These are phyloP conservation scores for Hypoxylon sp. DNA, from an alignment of 2,329 filamentous ascomycete species.

Conservation along the genomic window DNA sequence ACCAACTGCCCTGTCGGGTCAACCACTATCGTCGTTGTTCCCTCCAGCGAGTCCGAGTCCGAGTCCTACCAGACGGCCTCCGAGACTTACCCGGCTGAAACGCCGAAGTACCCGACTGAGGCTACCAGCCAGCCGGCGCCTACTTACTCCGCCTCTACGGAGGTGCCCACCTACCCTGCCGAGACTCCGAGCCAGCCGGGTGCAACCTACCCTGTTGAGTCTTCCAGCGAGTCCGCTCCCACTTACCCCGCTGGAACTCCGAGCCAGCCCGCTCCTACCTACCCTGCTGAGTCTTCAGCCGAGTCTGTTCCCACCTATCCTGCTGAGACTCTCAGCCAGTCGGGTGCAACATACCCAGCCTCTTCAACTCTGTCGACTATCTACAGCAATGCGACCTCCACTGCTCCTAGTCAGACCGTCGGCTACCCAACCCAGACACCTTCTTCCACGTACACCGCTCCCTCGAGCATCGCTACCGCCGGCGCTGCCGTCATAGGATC, in stretches of 20 bases:
- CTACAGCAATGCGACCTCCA: constrained; percentile 62
- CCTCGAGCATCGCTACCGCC: constrained; percentile 42
- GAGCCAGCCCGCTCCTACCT: constrained; percentile 23
- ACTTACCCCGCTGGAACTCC: constrained; percentile 16
- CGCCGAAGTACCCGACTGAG: constrained; percentile 24
- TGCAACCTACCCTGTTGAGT: constrained; percentile 6
- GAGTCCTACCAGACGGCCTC: constrained; percentile 27
- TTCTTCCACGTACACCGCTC: constrained; percentile 27
- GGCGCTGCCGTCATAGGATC: constrained; percentile 43
- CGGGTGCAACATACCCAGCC: constrained; percentile 4
- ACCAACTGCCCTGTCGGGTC: constrained; percentile 44
- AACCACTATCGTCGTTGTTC: constrained; percentile 42
- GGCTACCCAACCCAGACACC: constrained; percentile 26
- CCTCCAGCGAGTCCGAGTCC: constrained; percentile 25
- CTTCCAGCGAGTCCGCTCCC: constrained; percentile 8
- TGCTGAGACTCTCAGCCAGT: constrained; percentile 26
- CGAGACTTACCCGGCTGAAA: constrained; percentile 17
- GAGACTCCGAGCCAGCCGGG: constrained; percentile 26
- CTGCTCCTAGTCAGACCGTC: constrained; percentile 68
- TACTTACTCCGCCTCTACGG: background rate
- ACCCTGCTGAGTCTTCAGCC: constrained; percentile 16
- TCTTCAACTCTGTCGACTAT: constrained; percentile 36
- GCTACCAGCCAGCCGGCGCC: constrained; percentile 2
- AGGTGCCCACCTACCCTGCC: constrained; percentile 24
- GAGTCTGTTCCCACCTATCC: constrained; percentile 24